Evolutionary conservation across 805 yeast genomes (phyloP).

Genomic region (Suhomyces vadensis): DNA sequence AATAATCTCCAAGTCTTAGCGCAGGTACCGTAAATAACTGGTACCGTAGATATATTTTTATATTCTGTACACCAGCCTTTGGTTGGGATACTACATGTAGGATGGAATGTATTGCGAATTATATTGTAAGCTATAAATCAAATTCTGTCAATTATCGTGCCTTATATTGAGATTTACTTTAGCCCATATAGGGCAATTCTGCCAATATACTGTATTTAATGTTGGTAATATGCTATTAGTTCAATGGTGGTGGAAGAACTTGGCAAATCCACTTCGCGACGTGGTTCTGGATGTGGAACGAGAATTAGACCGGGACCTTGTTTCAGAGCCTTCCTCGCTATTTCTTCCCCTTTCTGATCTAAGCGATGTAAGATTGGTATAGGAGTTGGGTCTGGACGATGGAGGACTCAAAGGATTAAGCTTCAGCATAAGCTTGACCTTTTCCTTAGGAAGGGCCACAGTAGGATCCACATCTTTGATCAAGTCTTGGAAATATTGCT

Average conservation of each 20-base stretch:
- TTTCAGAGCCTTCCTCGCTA: background rate
- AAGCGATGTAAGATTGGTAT: constrained; percentile 16
- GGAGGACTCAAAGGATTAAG: constrained; percentile 19
- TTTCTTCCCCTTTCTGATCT: constrained; percentile 14
- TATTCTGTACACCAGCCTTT: no score
- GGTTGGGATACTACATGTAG: no score
- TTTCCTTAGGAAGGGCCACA: constrained; percentile 14
- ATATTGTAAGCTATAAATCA: no score
- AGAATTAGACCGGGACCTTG: constrained; percentile 10
- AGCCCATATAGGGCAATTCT: no score
- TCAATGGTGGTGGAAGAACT: constrained; percentile 16
- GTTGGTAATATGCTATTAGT: no score
- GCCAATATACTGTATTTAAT: no score
- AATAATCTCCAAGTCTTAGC: no score
- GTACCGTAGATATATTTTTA: no score
- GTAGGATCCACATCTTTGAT: constrained; percentile 25
- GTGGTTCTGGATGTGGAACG: constrained; percentile 15
- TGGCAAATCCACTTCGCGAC: constrained; percentile 16
- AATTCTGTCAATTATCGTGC: no score
- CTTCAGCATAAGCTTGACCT: constrained; percentile 16
- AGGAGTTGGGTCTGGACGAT: constrained; percentile 18
- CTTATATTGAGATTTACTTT: no score
- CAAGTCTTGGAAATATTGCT: constrained; percentile 39
- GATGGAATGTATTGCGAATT: no score
- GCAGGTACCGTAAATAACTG: no score